These are phyloP conservation scores for Gorgonomyces haynaldii DNA, from an alignment of 192 early-diverging fungal species.

Conservation along the genomic window DNA sequence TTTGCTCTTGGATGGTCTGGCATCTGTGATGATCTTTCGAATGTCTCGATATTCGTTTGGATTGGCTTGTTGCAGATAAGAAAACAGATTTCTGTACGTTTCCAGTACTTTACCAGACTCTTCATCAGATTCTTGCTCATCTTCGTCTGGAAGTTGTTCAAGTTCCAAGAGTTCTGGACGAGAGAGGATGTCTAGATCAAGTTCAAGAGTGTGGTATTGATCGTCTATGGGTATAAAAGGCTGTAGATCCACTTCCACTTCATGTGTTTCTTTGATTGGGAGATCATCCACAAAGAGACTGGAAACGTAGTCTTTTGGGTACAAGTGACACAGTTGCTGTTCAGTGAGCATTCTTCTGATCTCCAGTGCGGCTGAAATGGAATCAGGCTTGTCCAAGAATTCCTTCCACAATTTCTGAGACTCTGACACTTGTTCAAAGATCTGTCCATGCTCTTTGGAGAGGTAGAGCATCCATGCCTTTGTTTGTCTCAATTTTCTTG, in stretches of 20 bases:
- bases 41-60: slow-evolving; percentile 31
- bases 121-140: slow-evolving; percentile 23
- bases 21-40: slow-evolving; percentile 60
- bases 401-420: slow-evolving; percentile 24
- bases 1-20: slow-evolving; percentile 70
- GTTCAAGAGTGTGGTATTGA: slow-evolving; percentile 55
- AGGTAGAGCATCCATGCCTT: slow-evolving; percentile 11
- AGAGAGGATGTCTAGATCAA: slow-evolving; percentile 42
- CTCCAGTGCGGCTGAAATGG: neutral
- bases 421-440: slow-evolving; percentile 15
- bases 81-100: slow-evolving; percentile 3
- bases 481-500: neutral
- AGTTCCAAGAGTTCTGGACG: slow-evolving; percentile 6
- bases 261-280: neutral
- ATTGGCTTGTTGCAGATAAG: slow-evolving; percentile 6
- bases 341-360: slow-evolving; percentile 3
- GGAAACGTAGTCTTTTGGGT: neutral
- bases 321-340: neutral
- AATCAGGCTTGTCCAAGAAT: slow-evolving; percentile 21
- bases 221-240: slow-evolving; percentile 39
- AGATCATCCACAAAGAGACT: no score
- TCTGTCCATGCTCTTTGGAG: slow-evolving; percentile 10
- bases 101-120: slow-evolving; percentile 4
- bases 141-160: neutral
- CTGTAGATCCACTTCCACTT: slow-evolving; percentile 8